Conservation (phyloP, 345 rosid genomes). For the Eucalyptus melliodora region DNA sequence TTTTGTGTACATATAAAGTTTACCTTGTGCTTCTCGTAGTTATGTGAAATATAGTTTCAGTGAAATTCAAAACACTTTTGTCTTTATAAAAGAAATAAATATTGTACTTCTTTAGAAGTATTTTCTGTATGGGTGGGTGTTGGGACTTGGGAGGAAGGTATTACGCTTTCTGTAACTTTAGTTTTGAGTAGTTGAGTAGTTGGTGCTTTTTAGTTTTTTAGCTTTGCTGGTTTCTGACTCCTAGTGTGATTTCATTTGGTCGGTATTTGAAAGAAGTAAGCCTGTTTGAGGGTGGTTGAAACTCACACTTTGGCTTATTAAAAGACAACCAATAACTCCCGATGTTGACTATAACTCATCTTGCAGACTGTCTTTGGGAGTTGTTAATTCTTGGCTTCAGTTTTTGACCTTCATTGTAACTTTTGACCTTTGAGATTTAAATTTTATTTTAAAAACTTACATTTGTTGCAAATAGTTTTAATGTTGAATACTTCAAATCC, state of each 20-base stretch:
- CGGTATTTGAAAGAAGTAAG: background rate
- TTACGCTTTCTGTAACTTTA: background rate
- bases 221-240: background rate
- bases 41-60: too few species aligned
- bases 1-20: too few species aligned
- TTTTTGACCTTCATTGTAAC: background rate
- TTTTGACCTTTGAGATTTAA: background rate
- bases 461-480: background rate
- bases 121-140: background rate
- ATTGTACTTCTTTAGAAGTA: background rate
- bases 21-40: too few species aligned
- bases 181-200: background rate
- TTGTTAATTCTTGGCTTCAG: background rate
- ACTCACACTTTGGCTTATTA: background rate
- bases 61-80: too few species aligned
- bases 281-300: background rate
- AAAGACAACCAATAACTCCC: background rate
- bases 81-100: too few species aligned
- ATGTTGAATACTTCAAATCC: background rate
- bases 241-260: background rate
- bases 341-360: background rate
- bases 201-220: background rate
- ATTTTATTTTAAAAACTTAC: background rate
- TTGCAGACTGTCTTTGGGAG: background rate
- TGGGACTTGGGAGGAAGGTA: background rate